Conservation (phyloP, 2,329 filamentous ascomycete genomes). For the Epichloe gansuensis region DNA sequence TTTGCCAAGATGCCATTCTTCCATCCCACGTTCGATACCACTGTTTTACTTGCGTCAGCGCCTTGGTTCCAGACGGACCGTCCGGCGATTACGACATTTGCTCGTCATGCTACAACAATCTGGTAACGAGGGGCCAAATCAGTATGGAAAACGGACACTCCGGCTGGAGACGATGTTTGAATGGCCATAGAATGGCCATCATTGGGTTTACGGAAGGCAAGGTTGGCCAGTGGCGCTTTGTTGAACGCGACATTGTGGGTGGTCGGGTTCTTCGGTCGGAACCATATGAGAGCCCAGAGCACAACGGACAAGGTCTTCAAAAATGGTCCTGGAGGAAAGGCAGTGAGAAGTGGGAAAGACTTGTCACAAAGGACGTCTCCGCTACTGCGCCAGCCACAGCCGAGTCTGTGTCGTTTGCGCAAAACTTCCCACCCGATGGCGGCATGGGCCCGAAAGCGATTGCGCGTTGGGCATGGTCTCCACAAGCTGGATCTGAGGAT, state of each 20-base stretch:
- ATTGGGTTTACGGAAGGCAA: slow-evolving; percentile 60
- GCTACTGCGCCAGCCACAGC: slow-evolving; percentile 25
- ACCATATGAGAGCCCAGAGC: slow-evolving; percentile 25
- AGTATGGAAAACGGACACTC: slow-evolving; percentile 60
- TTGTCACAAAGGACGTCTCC: slow-evolving; percentile 40
- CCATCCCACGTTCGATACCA: slow-evolving; percentile 62
- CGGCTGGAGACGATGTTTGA: slow-evolving; percentile 74
- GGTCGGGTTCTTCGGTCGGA: slow-evolving; percentile 56
- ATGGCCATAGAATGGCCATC: slow-evolving; percentile 73
- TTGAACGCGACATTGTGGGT: slow-evolving; percentile 64
- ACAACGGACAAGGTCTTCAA: slow-evolving; percentile 24
- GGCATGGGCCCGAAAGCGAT: slow-evolving; percentile 51
- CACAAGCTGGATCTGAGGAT: slow-evolving; percentile 48
- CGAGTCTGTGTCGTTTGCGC: slow-evolving; percentile 14
- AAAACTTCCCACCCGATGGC: slow-evolving; percentile 58
- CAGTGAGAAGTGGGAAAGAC: slow-evolving; percentile 27
- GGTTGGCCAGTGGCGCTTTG: slow-evolving; percentile 52
- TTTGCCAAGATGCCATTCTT: slow-evolving; percentile 61
- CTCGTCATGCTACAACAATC: slow-evolving; percentile 57
- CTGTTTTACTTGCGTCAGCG: slow-evolving; percentile 58
- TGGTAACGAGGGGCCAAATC: slow-evolving; percentile 52
- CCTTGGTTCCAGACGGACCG: slow-evolving; percentile 30
- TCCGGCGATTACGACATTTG: slow-evolving; percentile 83
- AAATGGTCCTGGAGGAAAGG: slow-evolving; percentile 40
- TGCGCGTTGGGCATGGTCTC: slow-evolving; percentile 70